Conservation (phyloP, 2,329 filamentous ascomycete species). For the Helminthosporium solani region DNA sequence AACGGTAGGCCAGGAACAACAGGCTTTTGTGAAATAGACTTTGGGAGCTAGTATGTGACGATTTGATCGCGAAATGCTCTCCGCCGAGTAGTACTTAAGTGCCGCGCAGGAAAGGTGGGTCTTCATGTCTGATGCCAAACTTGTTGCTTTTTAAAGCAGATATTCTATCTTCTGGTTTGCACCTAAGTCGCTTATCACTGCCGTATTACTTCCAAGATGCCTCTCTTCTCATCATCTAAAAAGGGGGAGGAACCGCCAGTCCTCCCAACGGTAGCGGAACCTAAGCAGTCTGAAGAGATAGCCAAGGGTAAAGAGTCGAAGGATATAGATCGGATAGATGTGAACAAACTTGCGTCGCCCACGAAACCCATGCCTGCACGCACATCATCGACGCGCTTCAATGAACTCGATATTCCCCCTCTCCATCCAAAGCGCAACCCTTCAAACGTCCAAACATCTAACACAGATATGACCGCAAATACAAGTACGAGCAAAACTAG, state of each 20-base stretch:
- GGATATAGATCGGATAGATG: slow-evolving; percentile 9
- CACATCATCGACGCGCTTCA: slow-evolving; percentile 21
- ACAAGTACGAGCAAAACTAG: neutral
- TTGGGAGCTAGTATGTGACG: neutral
- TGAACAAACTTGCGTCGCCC: neutral
- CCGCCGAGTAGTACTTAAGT: neutral
- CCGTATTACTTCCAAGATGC: too few relatives aligned
- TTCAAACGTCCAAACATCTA: neutral
- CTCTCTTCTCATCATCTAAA: slow-evolving; percentile 1
- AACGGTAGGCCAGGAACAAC: slow-evolving; percentile 16
- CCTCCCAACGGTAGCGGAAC: slow-evolving; percentile 2
- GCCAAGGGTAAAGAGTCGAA: neutral
- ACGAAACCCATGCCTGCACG: slow-evolving; percentile 13
- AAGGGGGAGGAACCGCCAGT: neutral
- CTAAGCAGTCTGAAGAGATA: slow-evolving; percentile 1
- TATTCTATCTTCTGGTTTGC: neutral
- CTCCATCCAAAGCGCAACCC: slow-evolving; percentile 6
- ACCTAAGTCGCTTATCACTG: neutral
- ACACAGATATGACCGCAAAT: neutral
- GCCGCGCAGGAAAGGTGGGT: neutral
- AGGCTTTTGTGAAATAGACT: slow-evolving; percentile 17
- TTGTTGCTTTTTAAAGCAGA: neutral
- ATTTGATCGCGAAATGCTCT: neutral
- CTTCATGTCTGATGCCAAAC: neutral
- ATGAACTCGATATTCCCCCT: slow-evolving; percentile 9